Evolutionary conservation across 2,329 filamentous ascomycete genomes (phyloP).

Genomic region (Ophiostoma sp.): DNA sequence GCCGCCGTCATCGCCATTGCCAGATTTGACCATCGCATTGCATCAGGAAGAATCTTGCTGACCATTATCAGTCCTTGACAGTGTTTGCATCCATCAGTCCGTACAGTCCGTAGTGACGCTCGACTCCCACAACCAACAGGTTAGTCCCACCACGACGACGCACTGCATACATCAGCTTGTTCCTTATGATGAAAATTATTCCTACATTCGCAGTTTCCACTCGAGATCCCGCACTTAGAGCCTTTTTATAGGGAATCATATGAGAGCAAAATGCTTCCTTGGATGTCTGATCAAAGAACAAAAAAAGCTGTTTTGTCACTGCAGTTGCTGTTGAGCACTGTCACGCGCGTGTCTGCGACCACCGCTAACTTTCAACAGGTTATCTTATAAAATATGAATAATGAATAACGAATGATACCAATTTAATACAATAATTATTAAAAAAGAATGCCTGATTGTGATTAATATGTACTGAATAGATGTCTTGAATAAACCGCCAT

Average conservation of each 20-base stretch:
- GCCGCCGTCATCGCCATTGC: conserved; percentile 19
- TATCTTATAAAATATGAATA: background rate
- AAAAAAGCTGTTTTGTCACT: conserved; percentile 16
- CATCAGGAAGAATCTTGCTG: background rate
- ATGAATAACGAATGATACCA: conserved; percentile 4
- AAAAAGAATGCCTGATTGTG: background rate
- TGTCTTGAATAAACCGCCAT: background rate
- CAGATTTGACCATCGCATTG: background rate
- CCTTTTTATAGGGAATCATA: conserved; percentile 57
- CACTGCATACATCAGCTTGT: conserved; percentile 23
- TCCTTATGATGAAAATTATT: conserved; percentile 67
- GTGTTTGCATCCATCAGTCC: background rate
- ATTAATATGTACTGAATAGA: too few species aligned
- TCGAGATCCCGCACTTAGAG: conserved; percentile 56
- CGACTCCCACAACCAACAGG: background rate
- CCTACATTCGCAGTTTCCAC: conserved; percentile 85
- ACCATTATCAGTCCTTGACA: conserved; percentile 2
- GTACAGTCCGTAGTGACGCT: background rate
- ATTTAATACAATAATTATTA: background rate
- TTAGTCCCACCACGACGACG: conserved; percentile 10
- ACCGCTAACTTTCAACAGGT: conserved; percentile 23
- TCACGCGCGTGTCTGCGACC: background rate
- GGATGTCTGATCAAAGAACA: conserved; percentile 52
- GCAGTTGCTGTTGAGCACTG: background rate
- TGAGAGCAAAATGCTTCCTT: conserved; percentile 67